phyloP scores from a whole-genome alignment of 2,329 filamentous ascomycete species.

The Penicillium sp. region DNA sequence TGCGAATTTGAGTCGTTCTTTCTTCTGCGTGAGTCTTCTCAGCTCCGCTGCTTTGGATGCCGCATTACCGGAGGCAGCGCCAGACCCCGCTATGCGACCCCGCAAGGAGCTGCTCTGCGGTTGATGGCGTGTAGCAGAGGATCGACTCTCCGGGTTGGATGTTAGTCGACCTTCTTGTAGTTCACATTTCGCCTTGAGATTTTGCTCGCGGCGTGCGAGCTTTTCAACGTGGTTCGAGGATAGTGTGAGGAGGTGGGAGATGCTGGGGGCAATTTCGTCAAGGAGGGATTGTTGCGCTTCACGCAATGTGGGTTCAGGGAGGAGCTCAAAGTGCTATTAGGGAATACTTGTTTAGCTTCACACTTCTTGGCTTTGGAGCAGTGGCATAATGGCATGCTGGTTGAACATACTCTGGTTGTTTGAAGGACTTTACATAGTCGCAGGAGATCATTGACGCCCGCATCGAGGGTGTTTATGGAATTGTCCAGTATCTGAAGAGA shows the following conservation, averaged over 20 bases:
- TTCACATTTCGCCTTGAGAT: slow-evolving; percentile 75
- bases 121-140: slow-evolving; percentile 20
- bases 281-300: slow-evolving; percentile 79
- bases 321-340: slow-evolving; percentile 80
- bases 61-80: slow-evolving; percentile 25
- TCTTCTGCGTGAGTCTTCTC: slow-evolving; percentile 70
- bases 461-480: slow-evolving; percentile 60
- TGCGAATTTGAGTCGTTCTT: slow-evolving; percentile 79
- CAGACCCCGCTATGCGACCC: slow-evolving; percentile 27
- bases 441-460: slow-evolving; percentile 61
- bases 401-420: slow-evolving; percentile 53
- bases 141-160: slow-evolving; percentile 37
- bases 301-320: slow-evolving; percentile 77
- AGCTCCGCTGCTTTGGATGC: slow-evolving; percentile 54
- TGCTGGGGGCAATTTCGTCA: slow-evolving; percentile 85
- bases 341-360: background rate
- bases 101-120: slow-evolving; percentile 21
- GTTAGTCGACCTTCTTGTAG: slow-evolving; percentile 71
- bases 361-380: background rate
- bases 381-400: too few relatives aligned
- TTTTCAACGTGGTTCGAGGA: slow-evolving; percentile 81
- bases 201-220: slow-evolving; percentile 76
- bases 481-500: slow-evolving; percentile 61
- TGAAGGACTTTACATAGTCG: slow-evolving; percentile 60
- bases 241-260: slow-evolving; percentile 71